A percentile compares a stretch with the other conserved stretches of the same genome.
Conservation (phyloP, 176 grass and related monocot genomes). For the Phyllostachys edulis region DNA sequence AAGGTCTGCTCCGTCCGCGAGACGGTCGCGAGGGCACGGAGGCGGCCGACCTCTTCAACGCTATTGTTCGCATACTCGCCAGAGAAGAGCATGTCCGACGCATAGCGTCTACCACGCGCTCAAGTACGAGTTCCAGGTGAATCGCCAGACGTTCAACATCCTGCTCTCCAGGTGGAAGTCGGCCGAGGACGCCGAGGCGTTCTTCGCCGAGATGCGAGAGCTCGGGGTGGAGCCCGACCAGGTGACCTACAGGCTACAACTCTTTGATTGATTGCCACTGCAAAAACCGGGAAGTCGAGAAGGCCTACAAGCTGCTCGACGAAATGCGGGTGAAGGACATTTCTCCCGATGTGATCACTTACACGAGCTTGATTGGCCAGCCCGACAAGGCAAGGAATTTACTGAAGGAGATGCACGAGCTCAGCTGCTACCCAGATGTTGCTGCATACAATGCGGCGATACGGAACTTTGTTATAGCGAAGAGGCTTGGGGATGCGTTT, state of each 20-base stretch:
- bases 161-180: slow-evolving; percentile 92
- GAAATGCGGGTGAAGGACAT: slow-evolving; percentile 75
- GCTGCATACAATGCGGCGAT: slow-evolving; percentile 75
- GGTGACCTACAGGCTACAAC: slow-evolving; percentile 86
- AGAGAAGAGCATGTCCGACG: slow-evolving; percentile 95
- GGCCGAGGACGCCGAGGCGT: slow-evolving; percentile 63
- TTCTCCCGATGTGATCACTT: slow-evolving; percentile 69
- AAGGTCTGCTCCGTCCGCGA: slow-evolving; percentile 84
- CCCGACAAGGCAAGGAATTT: slow-evolving; percentile 79
- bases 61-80: slow-evolving; percentile 79
- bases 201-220: slow-evolving; percentile 77
- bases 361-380: slow-evolving; percentile 81
- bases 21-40: slow-evolving; percentile 52
- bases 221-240: slow-evolving; percentile 64
- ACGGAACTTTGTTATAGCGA: slow-evolving; percentile 83
- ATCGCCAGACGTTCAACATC: slow-evolving; percentile 81
- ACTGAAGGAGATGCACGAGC: slow-evolving; percentile 83
- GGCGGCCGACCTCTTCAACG: slow-evolving; percentile 61
- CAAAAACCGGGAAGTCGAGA: slow-evolving; percentile 61
- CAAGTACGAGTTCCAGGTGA: slow-evolving; percentile 81
- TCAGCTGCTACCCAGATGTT: slow-evolving; percentile 67
- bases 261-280: slow-evolving; percentile 85
- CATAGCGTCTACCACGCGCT: slow-evolving; percentile 80
- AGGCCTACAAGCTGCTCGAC: slow-evolving; percentile 71
- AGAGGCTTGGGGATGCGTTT: slow-evolving; percentile 78